Conservation (phyloP, 2,329 filamentous ascomycete species). For the Lecanicillium sp. region DNA sequence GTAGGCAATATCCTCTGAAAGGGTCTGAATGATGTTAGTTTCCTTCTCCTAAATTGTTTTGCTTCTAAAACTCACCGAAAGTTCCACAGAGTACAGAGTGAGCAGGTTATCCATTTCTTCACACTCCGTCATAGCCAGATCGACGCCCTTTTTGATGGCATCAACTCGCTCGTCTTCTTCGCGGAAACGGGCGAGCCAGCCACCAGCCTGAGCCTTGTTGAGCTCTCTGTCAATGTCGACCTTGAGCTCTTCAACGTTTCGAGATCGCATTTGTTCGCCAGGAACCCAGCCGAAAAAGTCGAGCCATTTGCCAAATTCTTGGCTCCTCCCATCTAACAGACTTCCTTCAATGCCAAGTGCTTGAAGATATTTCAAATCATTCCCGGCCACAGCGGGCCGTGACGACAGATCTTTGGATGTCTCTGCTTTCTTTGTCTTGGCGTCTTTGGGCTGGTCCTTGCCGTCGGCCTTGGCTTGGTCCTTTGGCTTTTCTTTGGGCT, state of each 20-base stretch:
- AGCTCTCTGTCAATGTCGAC: slow-evolving; percentile 79
- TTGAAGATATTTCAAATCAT: slow-evolving; percentile 71
- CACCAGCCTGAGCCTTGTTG: slow-evolving; percentile 83
- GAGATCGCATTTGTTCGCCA: slow-evolving; percentile 64
- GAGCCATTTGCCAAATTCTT: slow-evolving; percentile 75
- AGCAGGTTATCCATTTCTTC: slow-evolving; percentile 92
- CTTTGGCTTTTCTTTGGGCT: slow-evolving; percentile 17
- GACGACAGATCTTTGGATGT: slow-evolving; percentile 40
- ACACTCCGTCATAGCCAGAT: slow-evolving; percentile 86
- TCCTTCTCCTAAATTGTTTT: too few relatives aligned
- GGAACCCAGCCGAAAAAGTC: slow-evolving; percentile 84
- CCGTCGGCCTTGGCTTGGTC: slow-evolving; percentile 29
- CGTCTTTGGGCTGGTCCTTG: slow-evolving; percentile 27
- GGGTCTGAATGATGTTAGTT: slow-evolving; percentile 49
- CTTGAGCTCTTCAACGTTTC: slow-evolving; percentile 74
- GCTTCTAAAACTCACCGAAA: slow-evolving; percentile 68
- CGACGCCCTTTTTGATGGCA: slow-evolving; percentile 77
- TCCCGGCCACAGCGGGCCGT: slow-evolving; percentile 58
- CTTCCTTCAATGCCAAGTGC: slow-evolving; percentile 69
- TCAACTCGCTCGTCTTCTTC: slow-evolving; percentile 87
- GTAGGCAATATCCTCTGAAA: slow-evolving; percentile 92
- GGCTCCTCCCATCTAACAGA: slow-evolving; percentile 67
- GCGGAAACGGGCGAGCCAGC: slow-evolving; percentile 77
- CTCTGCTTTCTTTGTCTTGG: slow-evolving; percentile 16
- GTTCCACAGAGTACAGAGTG: slow-evolving; percentile 88